phyloP scores from a whole-genome alignment of 2,329 filamentous ascomycete genomes.

The Trichophyton benhamiae region DNA sequence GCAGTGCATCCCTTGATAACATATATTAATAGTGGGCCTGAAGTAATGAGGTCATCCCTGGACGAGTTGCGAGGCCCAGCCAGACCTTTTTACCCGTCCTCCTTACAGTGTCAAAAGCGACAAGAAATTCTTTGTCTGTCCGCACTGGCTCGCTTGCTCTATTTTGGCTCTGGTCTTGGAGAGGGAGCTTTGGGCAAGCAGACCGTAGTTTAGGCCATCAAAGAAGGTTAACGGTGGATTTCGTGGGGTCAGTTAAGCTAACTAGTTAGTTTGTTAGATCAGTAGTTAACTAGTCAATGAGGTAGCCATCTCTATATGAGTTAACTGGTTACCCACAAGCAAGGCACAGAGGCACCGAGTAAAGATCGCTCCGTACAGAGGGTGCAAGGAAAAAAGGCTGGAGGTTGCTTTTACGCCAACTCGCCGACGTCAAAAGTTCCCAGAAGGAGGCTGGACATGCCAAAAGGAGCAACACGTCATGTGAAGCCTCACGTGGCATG shows the following conservation, averaged over 20 bases:
- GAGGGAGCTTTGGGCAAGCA: conserved; percentile 1
- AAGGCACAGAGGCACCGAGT: not conserved
- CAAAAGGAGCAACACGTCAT: not conserved
- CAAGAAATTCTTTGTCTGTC: not conserved
- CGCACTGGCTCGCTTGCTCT: not conserved
- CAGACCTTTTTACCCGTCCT: not conserved
- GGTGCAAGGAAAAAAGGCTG: not conserved
- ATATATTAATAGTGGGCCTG: conserved; percentile 3
- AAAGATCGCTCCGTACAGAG: not conserved
- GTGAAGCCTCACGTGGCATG: not conserved
- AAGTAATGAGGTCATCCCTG: not conserved
- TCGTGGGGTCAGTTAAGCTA: not conserved
- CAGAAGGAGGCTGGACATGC: not conserved
- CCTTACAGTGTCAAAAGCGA: not conserved
- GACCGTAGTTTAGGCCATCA: not conserved
- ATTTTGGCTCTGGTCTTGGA: not conserved
- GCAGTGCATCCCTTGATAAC: not conserved
- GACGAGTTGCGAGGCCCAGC: not conserved
- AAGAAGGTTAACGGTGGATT: conserved; percentile 2
- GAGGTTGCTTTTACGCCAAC: not conserved
- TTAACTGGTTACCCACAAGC: no score
- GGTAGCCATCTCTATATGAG: not conserved
- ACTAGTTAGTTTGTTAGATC: no score
- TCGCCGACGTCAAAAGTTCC: no score
- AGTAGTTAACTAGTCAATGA: no score